These are phyloP conservation scores for Firmiana major DNA, from an alignment of 345 rosid genomes.

Conservation along the genomic window DNA sequence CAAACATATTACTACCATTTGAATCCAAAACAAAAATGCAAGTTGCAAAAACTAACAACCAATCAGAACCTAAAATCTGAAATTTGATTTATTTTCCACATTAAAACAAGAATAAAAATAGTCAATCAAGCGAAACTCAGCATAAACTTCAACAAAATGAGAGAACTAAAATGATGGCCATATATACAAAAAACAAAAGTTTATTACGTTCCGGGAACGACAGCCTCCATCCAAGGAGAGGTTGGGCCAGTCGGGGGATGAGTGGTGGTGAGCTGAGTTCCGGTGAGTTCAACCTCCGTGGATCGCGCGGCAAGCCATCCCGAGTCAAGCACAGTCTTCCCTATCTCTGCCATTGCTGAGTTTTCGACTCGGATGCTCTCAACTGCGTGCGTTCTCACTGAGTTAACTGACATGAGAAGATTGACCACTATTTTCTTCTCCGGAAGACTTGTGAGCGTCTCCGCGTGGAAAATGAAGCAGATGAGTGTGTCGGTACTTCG, in stretches of 20 bases:
- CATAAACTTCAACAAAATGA: too few species aligned
- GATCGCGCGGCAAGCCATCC: constrained; percentile 95
- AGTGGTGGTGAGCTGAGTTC: constrained; percentile 74
- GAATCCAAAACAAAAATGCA: too few species aligned
- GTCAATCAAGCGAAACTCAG: background rate
- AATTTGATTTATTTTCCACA: background rate
- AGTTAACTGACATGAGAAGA: background rate
- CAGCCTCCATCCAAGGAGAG: constrained; percentile 84
- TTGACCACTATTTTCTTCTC: background rate
- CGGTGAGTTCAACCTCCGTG: constrained; percentile 60
- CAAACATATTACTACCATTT: too few species aligned
- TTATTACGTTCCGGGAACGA: constrained; percentile 88
- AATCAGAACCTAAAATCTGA: background rate
- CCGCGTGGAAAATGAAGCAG: background rate
- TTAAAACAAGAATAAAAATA: background rate
- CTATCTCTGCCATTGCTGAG: constrained; percentile 43
- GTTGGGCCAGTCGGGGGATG: constrained; percentile 56
- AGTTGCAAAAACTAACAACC: background rate
- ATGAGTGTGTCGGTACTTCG: constrained; percentile 1
- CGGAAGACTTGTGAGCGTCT: background rate
- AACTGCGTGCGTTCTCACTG: background rate
- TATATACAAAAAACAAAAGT: too few species aligned
- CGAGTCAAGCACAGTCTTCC: constrained; percentile 61
- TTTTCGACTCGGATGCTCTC: background rate
- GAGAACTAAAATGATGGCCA: too few species aligned